Evolutionary conservation across 2,329 filamentous ascomycete genomes (phyloP).

Genomic region (Chaetomium olivaceum): DNA sequence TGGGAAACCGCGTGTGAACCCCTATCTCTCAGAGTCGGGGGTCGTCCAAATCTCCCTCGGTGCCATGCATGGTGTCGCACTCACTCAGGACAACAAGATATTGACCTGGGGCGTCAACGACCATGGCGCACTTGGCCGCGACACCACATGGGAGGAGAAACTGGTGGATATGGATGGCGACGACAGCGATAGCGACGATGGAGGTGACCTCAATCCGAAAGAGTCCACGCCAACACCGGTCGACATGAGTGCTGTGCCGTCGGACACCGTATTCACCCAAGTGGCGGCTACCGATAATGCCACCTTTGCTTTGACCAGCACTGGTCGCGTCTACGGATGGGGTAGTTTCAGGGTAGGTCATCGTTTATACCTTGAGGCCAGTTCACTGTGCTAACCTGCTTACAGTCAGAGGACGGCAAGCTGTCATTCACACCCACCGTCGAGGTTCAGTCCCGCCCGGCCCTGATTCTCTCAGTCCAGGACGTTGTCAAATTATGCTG

Average conservation of each 20-base stretch:
- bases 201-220: slow-evolving; percentile 56
- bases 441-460: slow-evolving; percentile 49
- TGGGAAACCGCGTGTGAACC: slow-evolving; percentile 70
- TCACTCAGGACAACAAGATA: slow-evolving; percentile 78
- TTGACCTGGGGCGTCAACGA: slow-evolving; percentile 87
- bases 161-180: slow-evolving; percentile 53
- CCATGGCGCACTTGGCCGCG: slow-evolving; percentile 73
- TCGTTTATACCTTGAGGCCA: background rate
- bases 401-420: slow-evolving; percentile 47
- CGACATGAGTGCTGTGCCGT: slow-evolving; percentile 43
- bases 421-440: slow-evolving; percentile 36
- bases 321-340: slow-evolving; percentile 78
- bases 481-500: slow-evolving; percentile 20
- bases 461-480: slow-evolving; percentile 55
- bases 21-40: slow-evolving; percentile 52
- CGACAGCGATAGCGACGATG: slow-evolving; percentile 42
- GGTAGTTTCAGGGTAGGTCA: slow-evolving; percentile 66
- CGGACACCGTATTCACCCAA: slow-evolving; percentile 48
- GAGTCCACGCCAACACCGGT: slow-evolving; percentile 62
- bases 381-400: slow-evolving; percentile 33
- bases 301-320: slow-evolving; percentile 72
- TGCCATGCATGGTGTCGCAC: slow-evolving; percentile 76
- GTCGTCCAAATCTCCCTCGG: slow-evolving; percentile 75
- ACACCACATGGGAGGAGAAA: slow-evolving; percentile 63
- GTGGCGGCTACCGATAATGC: slow-evolving; percentile 72